phyloP scores from a whole-genome alignment of 1,284 basidiomycete species.

The Heliocybe sulcata region DNA sequence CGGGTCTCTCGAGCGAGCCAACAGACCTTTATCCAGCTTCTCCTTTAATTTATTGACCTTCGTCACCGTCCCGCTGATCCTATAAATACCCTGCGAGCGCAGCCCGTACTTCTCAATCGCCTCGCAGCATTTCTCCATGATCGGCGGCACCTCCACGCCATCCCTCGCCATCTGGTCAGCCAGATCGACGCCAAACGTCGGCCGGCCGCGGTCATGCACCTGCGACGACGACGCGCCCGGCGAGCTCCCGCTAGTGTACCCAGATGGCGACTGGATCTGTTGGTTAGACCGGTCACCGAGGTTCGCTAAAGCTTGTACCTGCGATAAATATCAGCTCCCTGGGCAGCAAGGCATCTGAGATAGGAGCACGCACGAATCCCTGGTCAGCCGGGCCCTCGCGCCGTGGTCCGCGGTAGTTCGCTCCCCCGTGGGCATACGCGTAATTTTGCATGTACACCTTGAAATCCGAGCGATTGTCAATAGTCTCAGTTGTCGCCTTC shows the following conservation, averaged over 20 bases:
- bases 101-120: constrained; percentile 91
- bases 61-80: constrained; percentile 87
- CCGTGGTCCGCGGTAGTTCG: constrained; percentile 59
- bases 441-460: constrained; percentile 98
- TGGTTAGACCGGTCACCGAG: constrained; percentile 22
- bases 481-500: constrained; percentile 82
- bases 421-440: constrained; percentile 71
- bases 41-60: constrained; percentile 83
- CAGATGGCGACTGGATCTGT: neutral
- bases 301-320: constrained; percentile 59
- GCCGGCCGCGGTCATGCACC: constrained; percentile 53
- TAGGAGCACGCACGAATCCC: constrained; percentile 62
- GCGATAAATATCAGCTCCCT: constrained; percentile 5
- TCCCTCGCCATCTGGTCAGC: constrained; percentile 90
- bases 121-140: constrained; percentile 86
- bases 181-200: constrained; percentile 89
- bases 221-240: constrained; percentile 24
- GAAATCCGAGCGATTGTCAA: constrained; percentile 94
- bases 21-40: constrained; percentile 75
- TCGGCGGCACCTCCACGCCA: constrained; percentile 81
- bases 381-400: constrained; percentile 82
- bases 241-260: constrained; percentile 16
- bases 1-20: neutral
- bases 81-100: constrained; percentile 85
- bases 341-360: constrained; percentile 5